A percentile compares a stretch with the other conserved stretches of the same genome.
Evolutionary conservation across 2,329 filamentous ascomycete genomes (phyloP).

Genomic region (Talaromyces marneffei): DNA sequence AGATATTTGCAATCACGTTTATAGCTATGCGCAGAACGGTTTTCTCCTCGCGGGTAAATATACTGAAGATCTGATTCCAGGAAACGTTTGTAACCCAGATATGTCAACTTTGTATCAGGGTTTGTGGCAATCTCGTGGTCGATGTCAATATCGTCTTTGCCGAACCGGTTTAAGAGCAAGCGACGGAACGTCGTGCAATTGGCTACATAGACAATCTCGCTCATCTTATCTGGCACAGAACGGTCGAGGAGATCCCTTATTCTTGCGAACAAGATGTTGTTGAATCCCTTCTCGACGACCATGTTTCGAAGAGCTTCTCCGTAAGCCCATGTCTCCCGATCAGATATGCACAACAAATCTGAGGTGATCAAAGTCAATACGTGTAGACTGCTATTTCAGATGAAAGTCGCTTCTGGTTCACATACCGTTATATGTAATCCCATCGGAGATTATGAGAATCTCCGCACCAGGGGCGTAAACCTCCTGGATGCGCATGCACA

Average conservation of each 20-base stretch:
- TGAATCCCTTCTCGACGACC: conserved; percentile 33
- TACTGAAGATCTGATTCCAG: conserved; percentile 45
- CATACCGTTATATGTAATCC: conserved; percentile 52
- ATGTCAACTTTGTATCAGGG: conserved; percentile 49
- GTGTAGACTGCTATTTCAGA: background rate
- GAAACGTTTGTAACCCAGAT: conserved; percentile 51
- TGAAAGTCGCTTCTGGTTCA: background rate
- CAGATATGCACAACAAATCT: conserved; percentile 49
- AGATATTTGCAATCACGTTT: conserved; percentile 48
- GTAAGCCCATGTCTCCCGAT: conserved; percentile 47
- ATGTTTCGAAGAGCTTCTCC: conserved; percentile 44
- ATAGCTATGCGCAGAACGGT: conserved; percentile 1
- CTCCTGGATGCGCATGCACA: conserved; percentile 45
- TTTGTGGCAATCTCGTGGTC: conserved; percentile 42
- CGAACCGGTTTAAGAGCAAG: conserved; percentile 6
- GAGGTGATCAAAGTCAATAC: background rate
- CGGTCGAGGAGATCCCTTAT: conserved; percentile 26
- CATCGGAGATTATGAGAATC: conserved; percentile 51
- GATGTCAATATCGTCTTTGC: conserved; percentile 35
- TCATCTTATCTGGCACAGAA: background rate
- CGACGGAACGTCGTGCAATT: conserved; percentile 11
- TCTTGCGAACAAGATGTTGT: conserved; percentile 47
- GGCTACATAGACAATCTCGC: conserved; percentile 8
- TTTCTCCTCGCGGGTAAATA: conserved; percentile 1
- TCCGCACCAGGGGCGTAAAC: conserved; percentile 46